These are phyloP conservation scores for Fusarium dlaminii DNA, from an alignment of 2,329 filamentous ascomycete genomes.

Conservation along the genomic window DNA sequence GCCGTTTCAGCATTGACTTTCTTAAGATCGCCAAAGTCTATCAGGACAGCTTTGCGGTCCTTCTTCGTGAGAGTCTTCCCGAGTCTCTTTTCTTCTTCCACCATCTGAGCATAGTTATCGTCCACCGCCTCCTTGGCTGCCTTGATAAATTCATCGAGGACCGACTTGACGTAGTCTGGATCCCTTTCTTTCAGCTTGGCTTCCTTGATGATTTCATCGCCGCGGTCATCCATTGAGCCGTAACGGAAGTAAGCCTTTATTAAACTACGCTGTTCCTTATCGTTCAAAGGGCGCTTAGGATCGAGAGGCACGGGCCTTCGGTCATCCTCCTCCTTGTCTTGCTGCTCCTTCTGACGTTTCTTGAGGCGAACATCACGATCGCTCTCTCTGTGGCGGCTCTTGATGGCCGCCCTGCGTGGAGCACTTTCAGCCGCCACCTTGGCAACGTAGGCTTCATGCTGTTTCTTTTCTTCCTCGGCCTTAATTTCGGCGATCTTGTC, in stretches of 20 bases:
- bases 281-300: slow-evolving; percentile 87
- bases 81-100: slow-evolving; percentile 82
- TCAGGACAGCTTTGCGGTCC: slow-evolving; percentile 95
- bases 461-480: slow-evolving; percentile 84
- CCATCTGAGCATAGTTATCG: slow-evolving; percentile 74
- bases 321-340: slow-evolving; percentile 74
- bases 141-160: slow-evolving; percentile 78
- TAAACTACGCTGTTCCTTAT: slow-evolving; percentile 92
- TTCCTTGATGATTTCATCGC: slow-evolving; percentile 86
- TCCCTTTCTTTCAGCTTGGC: slow-evolving; percentile 87
- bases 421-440: slow-evolving; percentile 86
- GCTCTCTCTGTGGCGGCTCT: slow-evolving; percentile 64
- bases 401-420: slow-evolving; percentile 76
- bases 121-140: slow-evolving; percentile 68
- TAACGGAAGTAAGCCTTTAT: slow-evolving; percentile 91
- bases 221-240: slow-evolving; percentile 87
- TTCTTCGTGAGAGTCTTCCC: slow-evolving; percentile 93
- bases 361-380: slow-evolving; percentile 74
- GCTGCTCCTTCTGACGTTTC: slow-evolving; percentile 71
- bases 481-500: slow-evolving; percentile 91
- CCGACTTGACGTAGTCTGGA: slow-evolving; percentile 77
- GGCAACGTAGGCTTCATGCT: slow-evolving; percentile 83
- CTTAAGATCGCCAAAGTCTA: slow-evolving; percentile 92
- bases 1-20: slow-evolving; percentile 97
- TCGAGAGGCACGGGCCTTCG: slow-evolving; percentile 79